Base-by-base conservation (phyloP, 805 yeast genomes). In the Ogataea paradorogensis region DNA sequence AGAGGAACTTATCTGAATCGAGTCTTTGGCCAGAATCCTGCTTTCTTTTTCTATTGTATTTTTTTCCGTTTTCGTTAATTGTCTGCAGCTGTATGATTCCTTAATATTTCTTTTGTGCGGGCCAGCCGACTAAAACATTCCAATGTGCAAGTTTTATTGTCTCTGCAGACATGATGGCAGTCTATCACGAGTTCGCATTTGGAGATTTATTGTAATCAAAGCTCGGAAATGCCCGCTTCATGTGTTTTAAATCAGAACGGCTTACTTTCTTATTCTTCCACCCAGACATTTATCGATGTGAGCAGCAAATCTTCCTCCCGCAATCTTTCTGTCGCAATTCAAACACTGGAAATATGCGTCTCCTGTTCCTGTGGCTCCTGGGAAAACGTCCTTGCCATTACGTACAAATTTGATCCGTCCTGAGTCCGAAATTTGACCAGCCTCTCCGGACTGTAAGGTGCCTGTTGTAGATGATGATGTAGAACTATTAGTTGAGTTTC, bases 261-360 rank as follows among this genome's bases (percentile, higher is more conserved):
- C 25, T 52, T 43, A 66, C 47, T 72, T 67, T 48, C 80, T 65
- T 18, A 70, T 68, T 42, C 85, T 73, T 9, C 96, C 84, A 30
- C 87, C 86, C 16, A 89, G 62, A 58, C 99, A 91, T 52, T 95
- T 79, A 58, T 89, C 95, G 22, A 91, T 72, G 63, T 91, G 99
- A 29, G 86, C 89, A 2, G 98, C 97, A 70, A 87, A 90, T 43
- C 99, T 69, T 27, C 86, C 83, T 1, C 95, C 96, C 0, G 96
- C 91, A 7, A 91, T 83, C 53, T 82, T 87, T 41, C 99, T 70
- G 14, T 78, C 80, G 62, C 99, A 91, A 50, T 84, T 83, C 4
- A 73, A 71, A 63, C 99, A 91, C 40, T 69, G 75, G 52, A 88
- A 86, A 60, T 89, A 88, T 3, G 59, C 58, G 30, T 57, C 63